Base-by-base conservation (phyloP, 2,329 filamentous ascomycete genomes). In the Colletotrichum liaoningense region DNA sequence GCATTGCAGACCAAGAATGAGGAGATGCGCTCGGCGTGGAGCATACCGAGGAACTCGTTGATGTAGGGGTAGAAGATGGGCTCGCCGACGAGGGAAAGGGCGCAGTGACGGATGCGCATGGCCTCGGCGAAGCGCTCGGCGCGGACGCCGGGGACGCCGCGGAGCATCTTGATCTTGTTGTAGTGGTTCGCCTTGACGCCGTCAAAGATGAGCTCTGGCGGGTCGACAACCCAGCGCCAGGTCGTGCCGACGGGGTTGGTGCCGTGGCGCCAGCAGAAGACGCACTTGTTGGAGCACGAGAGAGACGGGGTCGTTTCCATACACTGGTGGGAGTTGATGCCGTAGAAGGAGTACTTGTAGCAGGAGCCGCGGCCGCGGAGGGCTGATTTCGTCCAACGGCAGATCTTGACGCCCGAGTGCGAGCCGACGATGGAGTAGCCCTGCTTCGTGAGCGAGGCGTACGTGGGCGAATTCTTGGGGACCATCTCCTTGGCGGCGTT, bases 11-110 rank as follows among this genome's bases (percentile, higher is more conserved):
- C 97, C 0, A 98, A 87, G 85, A 98, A 99, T 38, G 93, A 97
- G 3, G 94, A 97, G 77, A 98, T 98, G 77, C 91, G 93, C 81
- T 97, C 94, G 14, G 83, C 86, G 84, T 98, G 96, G 76, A 99
- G 88, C 87, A 98, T 90, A 12, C 86, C 88, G 1, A 97, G 87
- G 79, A 98, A 95, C 80, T 95, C 93, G 83, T 99, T 98, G 87
- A 98, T 98, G 80, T 97, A 92, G 11, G 97, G 97, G 82, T 98
- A 98, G 85, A 98, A 98, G 78, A 98, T 98, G n/a, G 96, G 96
- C 83, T 99, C 96, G 77, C 97, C 96, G 26, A 99, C 97, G 11
- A 99, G 88, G 76, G 92, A 95, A 58, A 99, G 86, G 0, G 97
- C 97, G 81, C 96, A 99, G 83, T 99, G 96, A 0, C 95, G 90